A percentile compares a stretch with the other conserved stretches of the same genome.
phyloP scores from a whole-genome alignment of 2,329 filamentous ascomycete genomes.

The Verruconis gallopava region DNA sequence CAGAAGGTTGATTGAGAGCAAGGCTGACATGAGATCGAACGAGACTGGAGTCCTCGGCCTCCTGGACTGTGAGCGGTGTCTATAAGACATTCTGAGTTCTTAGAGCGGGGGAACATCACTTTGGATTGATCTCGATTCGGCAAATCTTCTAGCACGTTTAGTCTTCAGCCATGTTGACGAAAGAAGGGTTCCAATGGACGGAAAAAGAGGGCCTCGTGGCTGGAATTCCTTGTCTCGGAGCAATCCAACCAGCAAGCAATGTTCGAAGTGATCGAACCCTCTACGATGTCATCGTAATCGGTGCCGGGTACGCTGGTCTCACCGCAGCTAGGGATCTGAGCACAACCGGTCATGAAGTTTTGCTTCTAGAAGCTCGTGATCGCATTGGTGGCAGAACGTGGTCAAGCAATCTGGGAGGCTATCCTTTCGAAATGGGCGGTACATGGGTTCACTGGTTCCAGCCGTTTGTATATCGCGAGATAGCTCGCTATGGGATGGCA shows the following conservation, averaged over 20 bases:
- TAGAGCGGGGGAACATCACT: too few species aligned
- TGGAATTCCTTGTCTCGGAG: conserved; percentile 15
- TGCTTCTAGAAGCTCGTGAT: conserved; percentile 28
- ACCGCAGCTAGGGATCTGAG: conserved; percentile 17
- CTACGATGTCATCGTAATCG: conserved; percentile 18
- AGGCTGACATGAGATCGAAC: too few species aligned
- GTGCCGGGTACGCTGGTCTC: conserved; percentile 17
- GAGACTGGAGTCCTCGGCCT: too few species aligned
- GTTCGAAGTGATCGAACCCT: conserved; percentile 9
- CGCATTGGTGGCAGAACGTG: conserved; percentile 32
- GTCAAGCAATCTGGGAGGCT: conserved; percentile 22
- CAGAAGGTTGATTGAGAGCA: too few species aligned
- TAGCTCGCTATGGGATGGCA: conserved; percentile 32
- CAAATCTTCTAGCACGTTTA: too few species aligned
- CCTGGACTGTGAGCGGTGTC: too few species aligned
- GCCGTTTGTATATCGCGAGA: conserved; percentile 23
- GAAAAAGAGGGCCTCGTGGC: conserved; percentile 12
- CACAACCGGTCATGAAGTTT: conserved; percentile 16
- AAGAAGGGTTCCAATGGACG: conserved; percentile 18
- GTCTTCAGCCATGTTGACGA: conserved; percentile 13
- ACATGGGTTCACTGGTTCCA: conserved; percentile 29
- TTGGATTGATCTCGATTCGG: too few species aligned
- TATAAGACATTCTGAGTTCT: too few species aligned
- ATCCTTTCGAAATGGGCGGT: conserved; percentile 28
- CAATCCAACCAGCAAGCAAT: conserved; percentile 14